Conservation (phyloP, 495 filamentous ascomycete genomes). For the Rhypophila decipiens region DNA sequence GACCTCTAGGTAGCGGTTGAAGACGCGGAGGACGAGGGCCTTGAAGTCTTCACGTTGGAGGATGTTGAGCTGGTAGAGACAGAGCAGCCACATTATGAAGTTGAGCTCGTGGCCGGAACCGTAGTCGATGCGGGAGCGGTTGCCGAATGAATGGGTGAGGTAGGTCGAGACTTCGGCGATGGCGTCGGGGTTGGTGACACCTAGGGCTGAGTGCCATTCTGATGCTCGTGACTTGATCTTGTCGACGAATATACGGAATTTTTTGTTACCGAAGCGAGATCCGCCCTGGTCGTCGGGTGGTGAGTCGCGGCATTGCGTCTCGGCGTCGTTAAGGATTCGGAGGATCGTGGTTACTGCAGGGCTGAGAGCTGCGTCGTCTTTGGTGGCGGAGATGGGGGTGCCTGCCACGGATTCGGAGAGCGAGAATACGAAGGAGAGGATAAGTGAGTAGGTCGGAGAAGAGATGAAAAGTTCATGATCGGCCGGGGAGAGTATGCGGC, state of each 20-base stretch:
- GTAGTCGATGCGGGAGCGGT: slow-evolving; percentile 86
- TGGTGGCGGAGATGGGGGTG: slow-evolving; percentile 60
- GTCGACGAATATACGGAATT: slow-evolving; percentile 80
- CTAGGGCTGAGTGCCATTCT: slow-evolving; percentile 55
- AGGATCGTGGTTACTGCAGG: slow-evolving; percentile 57
- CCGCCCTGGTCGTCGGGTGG: slow-evolving; percentile 80
- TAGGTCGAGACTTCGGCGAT: slow-evolving; percentile 71
- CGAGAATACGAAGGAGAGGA: slow-evolving; percentile 77
- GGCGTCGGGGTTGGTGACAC: slow-evolving; percentile 46
- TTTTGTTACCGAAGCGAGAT: slow-evolving; percentile 89
- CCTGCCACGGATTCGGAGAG: slow-evolving; percentile 79
- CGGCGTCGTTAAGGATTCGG: slow-evolving; percentile 61
- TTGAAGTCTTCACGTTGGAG: slow-evolving; percentile 60
- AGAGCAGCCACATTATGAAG: slow-evolving; percentile 90
- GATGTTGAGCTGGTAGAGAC: slow-evolving; percentile 72
- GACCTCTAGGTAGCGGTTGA: slow-evolving; percentile 71
- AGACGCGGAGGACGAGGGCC: slow-evolving; percentile 66
- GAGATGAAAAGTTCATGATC: slow-evolving; percentile 79
- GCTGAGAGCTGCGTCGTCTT: slow-evolving; percentile 44
- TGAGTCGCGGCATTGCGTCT: slow-evolving; percentile 53
- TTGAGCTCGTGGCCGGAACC: slow-evolving; percentile 96
- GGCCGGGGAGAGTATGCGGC: slow-evolving; percentile 69
- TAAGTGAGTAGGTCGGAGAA: slow-evolving; percentile 69
- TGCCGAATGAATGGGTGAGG: slow-evolving; percentile 76
- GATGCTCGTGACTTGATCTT: slow-evolving; percentile 49